Base-by-base conservation (phyloP, 495 filamentous ascomycete species). In the Astrocystis sublimbata region DNA sequence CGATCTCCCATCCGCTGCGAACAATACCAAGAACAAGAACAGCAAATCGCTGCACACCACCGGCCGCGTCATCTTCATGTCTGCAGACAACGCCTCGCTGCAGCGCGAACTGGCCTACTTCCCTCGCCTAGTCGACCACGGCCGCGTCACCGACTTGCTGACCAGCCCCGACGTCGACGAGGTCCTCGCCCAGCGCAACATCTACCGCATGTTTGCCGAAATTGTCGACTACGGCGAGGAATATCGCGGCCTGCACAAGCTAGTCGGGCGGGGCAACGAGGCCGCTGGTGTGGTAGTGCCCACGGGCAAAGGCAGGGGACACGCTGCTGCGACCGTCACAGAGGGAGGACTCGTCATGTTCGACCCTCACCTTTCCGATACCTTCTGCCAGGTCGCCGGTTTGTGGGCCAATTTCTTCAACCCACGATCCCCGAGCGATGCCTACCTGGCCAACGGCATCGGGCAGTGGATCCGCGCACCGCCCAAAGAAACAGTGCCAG, bases 391-490 rank as follows among this genome's bases (percentile, higher is more conserved):
- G 51, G 75, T 83, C 0, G 81, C 62, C 9, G 79, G 81, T 0
- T 71, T 85, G 9, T 83, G 69, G 70, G 75, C 81, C 7, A 85
- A 83, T 51, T 77, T 72, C 53, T 79, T 85, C 76, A 80, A 76
- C 0, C 70, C 78, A 26, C 43, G 65, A 7, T 9, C 62, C 1
- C 43, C 66, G 1, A 64, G 24, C 0, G 77, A 83, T 9, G 79
- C 83, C 30, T 85, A 71, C 47, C 77, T 85, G 30, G 73, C 77
- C 3, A 76, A 64, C 58, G 73, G 76, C 0, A 73, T 78, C 45
- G 79, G 83, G 52, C 60, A 68, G 40, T 80, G 69, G 74, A 78
- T 81, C 54, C 73, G 80, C 0, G 72, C 76, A 3, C 78, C 78
- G 9, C 45, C 12, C 4, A 58, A 65, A 40, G 46, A n/a, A 2